Evolutionary conservation across 1,284 basidiomycete genomes (phyloP).

Genomic region (Coniferiporia sulphurascens): DNA sequence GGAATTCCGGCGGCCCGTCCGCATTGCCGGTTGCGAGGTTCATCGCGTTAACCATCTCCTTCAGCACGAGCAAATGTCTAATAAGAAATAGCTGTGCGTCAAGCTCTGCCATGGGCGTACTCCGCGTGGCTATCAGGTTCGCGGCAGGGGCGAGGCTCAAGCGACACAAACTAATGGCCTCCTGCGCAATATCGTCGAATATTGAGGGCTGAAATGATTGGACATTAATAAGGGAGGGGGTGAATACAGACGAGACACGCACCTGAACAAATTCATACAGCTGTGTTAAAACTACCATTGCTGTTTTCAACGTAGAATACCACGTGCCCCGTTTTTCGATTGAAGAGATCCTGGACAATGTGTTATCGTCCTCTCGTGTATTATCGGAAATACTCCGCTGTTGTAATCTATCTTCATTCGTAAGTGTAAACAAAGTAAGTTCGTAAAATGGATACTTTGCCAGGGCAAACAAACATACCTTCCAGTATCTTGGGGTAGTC

Average conservation of each 20-base stretch:
- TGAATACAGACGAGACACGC: conserved; percentile 22
- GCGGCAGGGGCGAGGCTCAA: conserved; percentile 72
- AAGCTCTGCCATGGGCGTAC: conserved; percentile 40
- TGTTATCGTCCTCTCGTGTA: conserved; percentile 60
- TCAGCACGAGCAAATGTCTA: conserved; percentile 85
- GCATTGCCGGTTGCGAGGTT: conserved; percentile 53
- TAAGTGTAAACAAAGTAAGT: conserved; percentile 22
- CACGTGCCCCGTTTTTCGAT: conserved; percentile 76
- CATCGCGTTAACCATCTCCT: conserved; percentile 79
- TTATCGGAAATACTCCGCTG: conserved; percentile 38
- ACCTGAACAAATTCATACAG: conserved; percentile 90
- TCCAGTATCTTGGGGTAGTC: conserved; percentile 79
- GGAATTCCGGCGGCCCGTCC: conserved; percentile 33
- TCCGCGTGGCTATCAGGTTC: conserved; percentile 52
- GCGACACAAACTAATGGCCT: conserved; percentile 79
- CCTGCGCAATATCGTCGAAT: conserved; percentile 91
- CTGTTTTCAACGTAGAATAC: conserved; percentile 84
- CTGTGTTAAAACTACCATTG: conserved; percentile 84
- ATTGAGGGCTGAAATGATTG: conserved; percentile 63
- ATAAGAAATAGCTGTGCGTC: conserved; percentile 84
- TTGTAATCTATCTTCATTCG: conserved; percentile 35
- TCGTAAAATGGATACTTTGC: background rate
- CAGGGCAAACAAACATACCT: conserved; percentile 36
- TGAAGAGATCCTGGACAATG: conserved; percentile 68
- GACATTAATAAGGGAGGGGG: conserved; percentile 1